These are phyloP conservation scores for Verticillium nubilum DNA, from an alignment of 2,329 filamentous ascomycete species.

Conservation along the genomic window DNA sequence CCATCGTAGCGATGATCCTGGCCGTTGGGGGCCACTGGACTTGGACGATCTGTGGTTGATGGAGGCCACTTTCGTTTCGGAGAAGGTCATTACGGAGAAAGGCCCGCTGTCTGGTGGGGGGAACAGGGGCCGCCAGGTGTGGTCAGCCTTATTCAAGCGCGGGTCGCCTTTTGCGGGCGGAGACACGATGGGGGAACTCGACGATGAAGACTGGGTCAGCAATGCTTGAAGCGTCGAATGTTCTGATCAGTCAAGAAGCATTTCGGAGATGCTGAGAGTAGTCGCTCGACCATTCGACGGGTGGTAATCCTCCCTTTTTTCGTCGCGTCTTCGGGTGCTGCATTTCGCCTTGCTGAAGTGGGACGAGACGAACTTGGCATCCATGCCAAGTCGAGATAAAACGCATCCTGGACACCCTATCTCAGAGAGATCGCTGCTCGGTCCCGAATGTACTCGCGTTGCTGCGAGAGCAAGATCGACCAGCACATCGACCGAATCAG, in stretches of 20 bases:
- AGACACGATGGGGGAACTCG: neutral
- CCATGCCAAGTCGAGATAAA: neutral
- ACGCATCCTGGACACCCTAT: neutral
- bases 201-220: neutral
- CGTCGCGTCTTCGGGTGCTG: neutral
- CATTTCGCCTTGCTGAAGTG: neutral
- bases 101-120: neutral
- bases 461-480: too few relatives aligned
- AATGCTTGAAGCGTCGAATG: neutral
- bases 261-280: neutral
- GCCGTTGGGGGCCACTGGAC: neutral
- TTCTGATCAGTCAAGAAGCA: neutral
- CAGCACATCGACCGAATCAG: neutral
- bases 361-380: neutral
- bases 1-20: neutral
- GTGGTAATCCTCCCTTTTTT: neutral
- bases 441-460: neutral
- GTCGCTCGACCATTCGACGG: neutral
- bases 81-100: neutral
- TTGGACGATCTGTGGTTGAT: neutral
- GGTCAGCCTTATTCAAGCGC: neutral
- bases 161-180: neutral
- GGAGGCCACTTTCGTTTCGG: neutral
- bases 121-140: neutral
- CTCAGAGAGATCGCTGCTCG: neutral